A percentile compares a stretch with the other conserved stretches of the same genome.
phyloP scores from a whole-genome alignment of 2,329 filamentous ascomycete genomes.

The Sordariomycetes sp. region DNA sequence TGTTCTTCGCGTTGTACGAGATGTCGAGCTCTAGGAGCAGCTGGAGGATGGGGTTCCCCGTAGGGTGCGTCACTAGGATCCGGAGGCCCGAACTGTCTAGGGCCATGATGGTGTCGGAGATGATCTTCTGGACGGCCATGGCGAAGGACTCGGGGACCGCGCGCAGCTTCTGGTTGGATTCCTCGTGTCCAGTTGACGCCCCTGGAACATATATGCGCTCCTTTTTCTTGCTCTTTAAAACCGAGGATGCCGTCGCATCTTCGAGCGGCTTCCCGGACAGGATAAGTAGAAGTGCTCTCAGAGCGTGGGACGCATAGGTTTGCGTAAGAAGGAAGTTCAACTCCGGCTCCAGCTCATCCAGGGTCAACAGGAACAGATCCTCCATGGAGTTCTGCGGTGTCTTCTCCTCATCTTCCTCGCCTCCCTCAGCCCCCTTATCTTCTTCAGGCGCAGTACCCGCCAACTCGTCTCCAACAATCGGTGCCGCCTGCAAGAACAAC shows the following conservation, averaged over 20 bases:
- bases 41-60: conserved; percentile 89
- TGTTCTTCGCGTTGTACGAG: conserved; percentile 56
- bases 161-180: conserved; percentile 30
- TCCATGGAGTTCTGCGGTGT: conserved; percentile 48
- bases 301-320: conserved; percentile 77
- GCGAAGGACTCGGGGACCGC: conserved; percentile 71
- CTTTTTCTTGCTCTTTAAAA: conserved; percentile 89
- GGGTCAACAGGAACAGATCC: conserved; percentile 68
- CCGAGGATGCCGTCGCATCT: conserved; percentile 53
- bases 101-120: conserved; percentile 61
- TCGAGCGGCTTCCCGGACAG: conserved; percentile 75
- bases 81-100: conserved; percentile 74
- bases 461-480: conserved; percentile 66
- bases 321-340: conserved; percentile 79
- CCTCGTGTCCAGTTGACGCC: conserved; percentile 32
- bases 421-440: conserved; percentile 49
- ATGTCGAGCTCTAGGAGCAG: conserved; percentile 82
- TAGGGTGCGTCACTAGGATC: conserved; percentile 76
- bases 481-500: conserved; percentile 75
- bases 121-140: conserved; percentile 69
- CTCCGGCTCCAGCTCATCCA: conserved; percentile 81
- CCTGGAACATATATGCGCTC: conserved; percentile 63
- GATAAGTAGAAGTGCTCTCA: conserved; percentile 77
- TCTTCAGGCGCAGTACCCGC: conserved; percentile 31
- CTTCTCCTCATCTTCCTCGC: conserved; percentile 28